phyloP scores from a whole-genome alignment of 2,329 filamentous ascomycete genomes.

The Pleoardoris graminearum region DNA sequence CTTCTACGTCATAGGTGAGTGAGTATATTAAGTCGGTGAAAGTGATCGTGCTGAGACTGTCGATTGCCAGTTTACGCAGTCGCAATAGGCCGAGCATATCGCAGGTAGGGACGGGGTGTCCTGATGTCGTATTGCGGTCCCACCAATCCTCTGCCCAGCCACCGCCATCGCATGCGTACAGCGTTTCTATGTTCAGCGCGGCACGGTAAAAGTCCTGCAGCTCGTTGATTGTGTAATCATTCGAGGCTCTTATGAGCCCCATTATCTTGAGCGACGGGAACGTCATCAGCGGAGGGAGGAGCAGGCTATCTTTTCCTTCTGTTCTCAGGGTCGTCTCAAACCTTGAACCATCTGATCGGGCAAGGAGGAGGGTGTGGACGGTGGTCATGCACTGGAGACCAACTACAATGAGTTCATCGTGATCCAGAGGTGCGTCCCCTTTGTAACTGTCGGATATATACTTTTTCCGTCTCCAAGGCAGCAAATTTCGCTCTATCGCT shows the following conservation, averaged over 20 bases:
- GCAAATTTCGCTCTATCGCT: neutral
- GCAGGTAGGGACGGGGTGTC: no score
- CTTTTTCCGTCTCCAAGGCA: slow-evolving; percentile 1
- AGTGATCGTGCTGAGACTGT: neutral
- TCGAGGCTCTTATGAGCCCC: neutral
- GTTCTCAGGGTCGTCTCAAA: neutral
- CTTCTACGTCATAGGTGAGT: neutral
- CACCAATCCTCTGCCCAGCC: neutral
- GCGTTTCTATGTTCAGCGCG: neutral
- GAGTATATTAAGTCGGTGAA: neutral
- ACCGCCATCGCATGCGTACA: slow-evolving; percentile 1
- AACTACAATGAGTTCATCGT: slow-evolving; percentile 1
- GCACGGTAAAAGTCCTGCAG: neutral
- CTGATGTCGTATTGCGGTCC: no score
- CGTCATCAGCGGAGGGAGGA: neutral
- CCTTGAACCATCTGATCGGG: neutral
- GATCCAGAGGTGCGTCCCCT: neutral
- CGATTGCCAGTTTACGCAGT: neutral
- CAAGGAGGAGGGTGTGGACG: neutral
- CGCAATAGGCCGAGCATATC: neutral
- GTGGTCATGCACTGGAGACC: neutral
- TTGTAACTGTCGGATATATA: neutral
- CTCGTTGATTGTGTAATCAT: neutral
- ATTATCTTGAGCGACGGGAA: neutral
- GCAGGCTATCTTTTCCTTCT: neutral